Evolutionary conservation across 371 early-diverging fungal genomes (phyloP).

Genomic region (Mortierella sp.): DNA sequence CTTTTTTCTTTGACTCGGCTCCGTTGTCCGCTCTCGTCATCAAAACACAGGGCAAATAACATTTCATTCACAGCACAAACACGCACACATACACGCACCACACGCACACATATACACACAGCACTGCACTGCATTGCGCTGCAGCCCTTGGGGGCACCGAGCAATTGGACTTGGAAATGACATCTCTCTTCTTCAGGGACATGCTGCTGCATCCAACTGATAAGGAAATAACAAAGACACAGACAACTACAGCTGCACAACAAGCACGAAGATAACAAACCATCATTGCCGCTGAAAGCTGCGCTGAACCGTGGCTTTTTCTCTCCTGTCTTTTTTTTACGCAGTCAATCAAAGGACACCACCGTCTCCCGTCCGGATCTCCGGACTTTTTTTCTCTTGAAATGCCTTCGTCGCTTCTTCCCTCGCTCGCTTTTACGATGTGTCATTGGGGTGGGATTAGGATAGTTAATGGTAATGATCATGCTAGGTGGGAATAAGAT

Average conservation of each 20-base stretch:
- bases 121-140: not conserved
- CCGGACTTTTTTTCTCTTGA: not conserved
- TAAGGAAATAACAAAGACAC: not conserved
- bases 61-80: too few species aligned
- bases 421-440: not conserved
- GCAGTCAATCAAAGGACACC: not conserved
- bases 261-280: not conserved
- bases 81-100: not conserved
- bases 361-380: not conserved
- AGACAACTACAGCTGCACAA: not conserved
- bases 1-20: constrained; percentile 5
- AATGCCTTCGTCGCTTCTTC: not conserved
- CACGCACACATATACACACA: not conserved
- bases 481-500: too few species aligned
- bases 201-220: not conserved
- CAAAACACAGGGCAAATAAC: too few species aligned
- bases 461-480: too few species aligned
- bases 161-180: not conserved
- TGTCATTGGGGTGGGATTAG: too few species aligned
- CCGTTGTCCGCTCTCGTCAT: constrained; percentile 6
- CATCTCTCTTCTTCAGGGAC: not conserved
- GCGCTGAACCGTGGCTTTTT: not conserved
- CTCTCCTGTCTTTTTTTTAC: not conserved
- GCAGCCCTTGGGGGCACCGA: not conserved
- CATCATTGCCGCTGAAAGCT: not conserved